Evolutionary conservation across 768 basidiomycete species (phyloP).

Genomic region (Termitomyces sp.): DNA sequence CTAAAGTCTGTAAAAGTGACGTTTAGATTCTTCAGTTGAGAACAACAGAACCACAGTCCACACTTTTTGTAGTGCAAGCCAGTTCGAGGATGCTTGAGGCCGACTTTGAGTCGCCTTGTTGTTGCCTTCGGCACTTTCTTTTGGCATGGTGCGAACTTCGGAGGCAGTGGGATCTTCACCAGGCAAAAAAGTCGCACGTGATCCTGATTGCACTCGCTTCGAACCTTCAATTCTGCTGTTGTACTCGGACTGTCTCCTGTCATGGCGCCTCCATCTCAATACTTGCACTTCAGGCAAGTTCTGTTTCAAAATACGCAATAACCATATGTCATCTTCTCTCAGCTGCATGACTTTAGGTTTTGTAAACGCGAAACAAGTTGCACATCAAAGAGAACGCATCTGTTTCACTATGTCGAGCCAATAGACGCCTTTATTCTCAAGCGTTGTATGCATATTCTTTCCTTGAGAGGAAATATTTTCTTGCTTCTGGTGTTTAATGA

Average conservation of each 20-base stretch:
- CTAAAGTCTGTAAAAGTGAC: constrained; percentile 9
- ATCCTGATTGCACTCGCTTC: not conserved
- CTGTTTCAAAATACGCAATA: too few species aligned
- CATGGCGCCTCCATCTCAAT: too few species aligned
- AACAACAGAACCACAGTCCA: constrained; percentile 1
- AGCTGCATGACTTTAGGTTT: too few species aligned
- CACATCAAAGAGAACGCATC: too few species aligned
- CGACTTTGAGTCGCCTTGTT: not conserved
- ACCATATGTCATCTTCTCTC: not conserved
- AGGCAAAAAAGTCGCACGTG: not conserved
- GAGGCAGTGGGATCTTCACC: not conserved
- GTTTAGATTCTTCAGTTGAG: not conserved
- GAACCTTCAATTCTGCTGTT: too few species aligned
- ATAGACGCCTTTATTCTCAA: not conserved
- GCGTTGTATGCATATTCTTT: not conserved
- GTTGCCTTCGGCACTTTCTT: not conserved
- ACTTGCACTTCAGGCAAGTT: too few species aligned
- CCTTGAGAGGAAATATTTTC: not conserved
- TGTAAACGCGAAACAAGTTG: too few species aligned
- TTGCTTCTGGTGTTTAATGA: not conserved
- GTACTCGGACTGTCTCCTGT: too few species aligned
- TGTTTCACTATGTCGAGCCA: too few species aligned
- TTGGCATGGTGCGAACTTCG: not conserved
- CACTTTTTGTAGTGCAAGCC: constrained; percentile 55
- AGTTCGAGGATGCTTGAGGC: constrained; percentile 50